Conservation (phyloP, 768 basidiomycete genomes). For the Hemileccinum impolitum region DNA sequence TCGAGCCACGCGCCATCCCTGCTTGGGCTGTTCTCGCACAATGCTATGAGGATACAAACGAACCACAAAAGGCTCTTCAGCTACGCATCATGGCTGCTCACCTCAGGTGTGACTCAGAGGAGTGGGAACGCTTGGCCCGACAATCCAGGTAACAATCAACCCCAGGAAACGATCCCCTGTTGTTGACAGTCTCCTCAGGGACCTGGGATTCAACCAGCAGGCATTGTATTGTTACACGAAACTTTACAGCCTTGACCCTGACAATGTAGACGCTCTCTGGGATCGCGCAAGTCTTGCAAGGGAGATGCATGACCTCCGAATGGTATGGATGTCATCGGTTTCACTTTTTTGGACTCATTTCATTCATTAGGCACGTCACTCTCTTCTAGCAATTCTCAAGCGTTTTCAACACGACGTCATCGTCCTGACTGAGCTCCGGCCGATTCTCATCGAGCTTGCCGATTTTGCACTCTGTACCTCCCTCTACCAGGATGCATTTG, state of each 20-base stretch:
- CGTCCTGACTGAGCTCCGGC: constrained; percentile 73
- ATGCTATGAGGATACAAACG: constrained; percentile 71
- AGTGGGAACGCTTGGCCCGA: constrained; percentile 79
- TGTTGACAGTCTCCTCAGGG: constrained; percentile 61
- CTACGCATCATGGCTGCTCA: constrained; percentile 89
- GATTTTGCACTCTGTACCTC: constrained; percentile 62
- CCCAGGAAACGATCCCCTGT: constrained; percentile 47
- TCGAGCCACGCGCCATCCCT: constrained; percentile 78
- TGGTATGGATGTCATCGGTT: constrained; percentile 40
- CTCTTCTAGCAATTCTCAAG: constrained; percentile 25
- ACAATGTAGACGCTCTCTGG: constrained; percentile 84
- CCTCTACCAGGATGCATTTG: constrained; percentile 72
- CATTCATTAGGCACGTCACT: constrained; percentile 24
- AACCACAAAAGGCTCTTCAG: constrained; percentile 71
- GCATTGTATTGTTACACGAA: constrained; percentile 91
- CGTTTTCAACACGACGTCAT: constrained; percentile 62
- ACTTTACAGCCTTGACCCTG: constrained; percentile 71
- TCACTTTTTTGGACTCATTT: neutral
- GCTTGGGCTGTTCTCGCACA: constrained; percentile 90
- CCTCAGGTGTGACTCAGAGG: constrained; percentile 76
- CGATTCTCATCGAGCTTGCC: constrained; percentile 46
- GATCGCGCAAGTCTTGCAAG: constrained; percentile 82
- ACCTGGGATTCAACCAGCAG: constrained; percentile 74
- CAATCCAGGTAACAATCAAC: constrained; percentile 60
- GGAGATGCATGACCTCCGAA: constrained; percentile 65